Evolutionary conservation across 768 basidiomycete species (phyloP).

Genomic region (Termitomyces sp.): DNA sequence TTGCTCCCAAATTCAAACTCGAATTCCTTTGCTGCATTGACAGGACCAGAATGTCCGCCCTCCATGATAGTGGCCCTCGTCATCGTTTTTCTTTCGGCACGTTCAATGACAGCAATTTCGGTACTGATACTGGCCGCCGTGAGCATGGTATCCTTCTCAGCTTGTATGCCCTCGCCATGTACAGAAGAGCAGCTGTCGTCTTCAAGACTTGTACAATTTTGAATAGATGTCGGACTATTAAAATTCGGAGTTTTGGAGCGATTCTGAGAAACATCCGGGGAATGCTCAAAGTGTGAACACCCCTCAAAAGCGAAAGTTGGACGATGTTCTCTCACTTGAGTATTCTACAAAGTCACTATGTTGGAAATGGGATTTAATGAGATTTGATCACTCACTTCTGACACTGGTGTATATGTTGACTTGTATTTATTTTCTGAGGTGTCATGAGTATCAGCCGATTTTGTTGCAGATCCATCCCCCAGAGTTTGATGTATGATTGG

Average conservation of each 20-base stretch:
- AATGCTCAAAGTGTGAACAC: not conserved
- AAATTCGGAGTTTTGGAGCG: not conserved
- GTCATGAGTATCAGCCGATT: not conserved
- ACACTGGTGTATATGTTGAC: not conserved
- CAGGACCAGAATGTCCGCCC: constrained; percentile 29
- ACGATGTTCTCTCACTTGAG: not conserved
- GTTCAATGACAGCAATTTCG: constrained; percentile 46
- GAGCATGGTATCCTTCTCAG: constrained; percentile 34
- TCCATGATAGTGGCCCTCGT: constrained; percentile 13
- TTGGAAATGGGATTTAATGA: not conserved
- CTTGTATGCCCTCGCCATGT: constrained; percentile 7
- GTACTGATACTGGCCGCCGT: constrained; percentile 38
- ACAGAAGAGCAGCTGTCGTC: constrained; percentile 8
- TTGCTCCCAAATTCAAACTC: constrained; percentile 45
- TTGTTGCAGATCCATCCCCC: not conserved
- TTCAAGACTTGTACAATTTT: constrained; percentile 26
- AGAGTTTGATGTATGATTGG: not conserved
- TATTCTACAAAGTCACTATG: not conserved
- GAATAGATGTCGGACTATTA: not conserved
- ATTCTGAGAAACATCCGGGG: not conserved
- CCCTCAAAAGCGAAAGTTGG: not conserved
- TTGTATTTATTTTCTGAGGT: not conserved
- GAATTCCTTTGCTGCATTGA: constrained; percentile 20
- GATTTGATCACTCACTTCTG: not conserved
- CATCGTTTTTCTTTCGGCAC: constrained; percentile 36